A percentile compares a stretch with the other conserved stretches of the same genome.
Conservation (phyloP, 1,284 basidiomycete genomes). For the Pterulicium gracile region DNA sequence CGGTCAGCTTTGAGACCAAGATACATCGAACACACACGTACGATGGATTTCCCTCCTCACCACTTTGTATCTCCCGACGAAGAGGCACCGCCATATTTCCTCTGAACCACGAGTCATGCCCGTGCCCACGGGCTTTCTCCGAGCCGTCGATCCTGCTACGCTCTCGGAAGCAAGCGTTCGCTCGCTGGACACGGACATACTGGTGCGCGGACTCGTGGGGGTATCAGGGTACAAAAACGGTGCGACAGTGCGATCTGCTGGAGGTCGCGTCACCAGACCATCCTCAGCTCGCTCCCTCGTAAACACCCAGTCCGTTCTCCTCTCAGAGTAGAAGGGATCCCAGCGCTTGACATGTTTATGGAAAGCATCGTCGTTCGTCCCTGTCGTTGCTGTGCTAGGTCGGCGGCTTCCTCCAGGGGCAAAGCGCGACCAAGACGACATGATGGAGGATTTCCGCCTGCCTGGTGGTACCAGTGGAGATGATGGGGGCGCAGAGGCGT, state of each 20-base stretch:
- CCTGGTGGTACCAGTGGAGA: neutral
- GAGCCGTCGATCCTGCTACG: slow-evolving; percentile 15
- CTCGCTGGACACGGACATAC: slow-evolving; percentile 3
- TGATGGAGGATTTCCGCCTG: neutral
- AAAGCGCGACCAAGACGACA: neutral
- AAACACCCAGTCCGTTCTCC: slow-evolving; percentile 53
- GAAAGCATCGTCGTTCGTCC: slow-evolving; percentile 48
- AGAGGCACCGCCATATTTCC: slow-evolving; percentile 60
- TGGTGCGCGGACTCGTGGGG: slow-evolving; percentile 1
- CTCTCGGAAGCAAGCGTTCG: slow-evolving; percentile 19
- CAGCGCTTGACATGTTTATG: slow-evolving; percentile 34
- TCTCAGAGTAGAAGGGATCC: slow-evolving; percentile 34
- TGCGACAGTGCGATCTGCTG: slow-evolving; percentile 3
- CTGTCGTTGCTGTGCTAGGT: slow-evolving; percentile 38
- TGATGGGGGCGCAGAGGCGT: neutral
- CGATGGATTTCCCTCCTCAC: slow-evolving; percentile 35
- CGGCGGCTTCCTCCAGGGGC: slow-evolving; percentile 22
- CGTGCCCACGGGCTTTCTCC: slow-evolving; percentile 18
- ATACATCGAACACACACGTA: no score
- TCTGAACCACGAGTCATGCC: slow-evolving; percentile 41
- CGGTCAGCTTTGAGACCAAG: slow-evolving; percentile 8
- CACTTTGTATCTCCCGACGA: slow-evolving; percentile 55
- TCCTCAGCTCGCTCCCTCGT: slow-evolving; percentile 35
- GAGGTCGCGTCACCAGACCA: slow-evolving; percentile 9
- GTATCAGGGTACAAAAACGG: slow-evolving; percentile 1